phyloP scores from a whole-genome alignment of 2,329 filamentous ascomycete species.

The Ophiostoma novo-ulmi region DNA sequence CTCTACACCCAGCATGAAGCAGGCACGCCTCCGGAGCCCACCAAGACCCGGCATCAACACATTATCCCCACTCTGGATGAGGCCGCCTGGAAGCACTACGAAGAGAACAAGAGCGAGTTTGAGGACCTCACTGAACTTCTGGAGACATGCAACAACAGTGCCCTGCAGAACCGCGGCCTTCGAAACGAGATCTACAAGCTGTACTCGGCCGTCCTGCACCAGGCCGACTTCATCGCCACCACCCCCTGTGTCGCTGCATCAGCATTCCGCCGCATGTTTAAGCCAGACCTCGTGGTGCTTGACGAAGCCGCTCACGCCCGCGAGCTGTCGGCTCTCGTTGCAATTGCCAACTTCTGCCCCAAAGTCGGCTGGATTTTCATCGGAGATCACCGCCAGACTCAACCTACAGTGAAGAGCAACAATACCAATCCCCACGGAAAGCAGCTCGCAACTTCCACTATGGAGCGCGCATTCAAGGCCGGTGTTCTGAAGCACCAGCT shows the following conservation, averaged over 20 bases:
- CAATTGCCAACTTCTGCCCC: constrained; percentile 41
- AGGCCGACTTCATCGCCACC: constrained; percentile 43
- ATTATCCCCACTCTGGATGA: constrained; percentile 41
- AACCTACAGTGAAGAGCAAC: constrained; percentile 37
- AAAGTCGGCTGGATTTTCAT: constrained; percentile 42
- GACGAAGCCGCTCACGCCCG: constrained; percentile 57
- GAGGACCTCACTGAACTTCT: constrained; percentile 37
- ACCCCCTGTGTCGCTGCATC: constrained; percentile 43
- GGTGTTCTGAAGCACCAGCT: constrained; percentile 29
- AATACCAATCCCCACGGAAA: constrained; percentile 23
- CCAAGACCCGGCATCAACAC: constrained; percentile 26
- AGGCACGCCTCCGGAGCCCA: constrained; percentile 20
- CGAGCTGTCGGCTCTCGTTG: constrained; percentile 43
- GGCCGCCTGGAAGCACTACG: constrained; percentile 40
- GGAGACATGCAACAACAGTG: constrained; percentile 30
- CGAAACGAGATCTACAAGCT: constrained; percentile 33
- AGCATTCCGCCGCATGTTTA: constrained; percentile 50
- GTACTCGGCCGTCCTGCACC: constrained; percentile 38
- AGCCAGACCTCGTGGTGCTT: constrained; percentile 79
- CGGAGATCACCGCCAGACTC: constrained; percentile 43
- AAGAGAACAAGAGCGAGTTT: constrained; percentile 35
- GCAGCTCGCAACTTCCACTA: constrained; percentile 30
- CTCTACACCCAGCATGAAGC: constrained; percentile 31
- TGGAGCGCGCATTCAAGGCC: constrained; percentile 31
- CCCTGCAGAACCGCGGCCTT: constrained; percentile 30